Evolutionary conservation across 2,329 filamentous ascomycete species (phyloP), one percentile per base, ranked within the genome.

Genomic region (Colletotrichum tropicale): DNA sequence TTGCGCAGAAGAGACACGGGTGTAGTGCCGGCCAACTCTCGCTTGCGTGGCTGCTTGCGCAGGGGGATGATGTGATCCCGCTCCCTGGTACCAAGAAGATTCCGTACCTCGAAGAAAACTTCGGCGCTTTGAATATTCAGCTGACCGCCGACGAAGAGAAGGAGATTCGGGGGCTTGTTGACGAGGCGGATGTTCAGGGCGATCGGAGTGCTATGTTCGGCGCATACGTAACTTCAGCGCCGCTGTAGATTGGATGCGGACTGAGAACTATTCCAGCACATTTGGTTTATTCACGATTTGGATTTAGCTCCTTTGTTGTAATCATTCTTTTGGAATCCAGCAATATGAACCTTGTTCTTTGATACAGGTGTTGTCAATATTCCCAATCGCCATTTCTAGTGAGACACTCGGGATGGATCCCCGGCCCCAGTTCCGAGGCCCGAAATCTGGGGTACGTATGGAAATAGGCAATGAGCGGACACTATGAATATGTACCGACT

Each of bases 11-110:
- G 56, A 85, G 83, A 76, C 93, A 94, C 82, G 87, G 80, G 8
- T 87, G 85, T 61, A 92, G 92, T 0, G 78, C 90, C 0, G 87
- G 86, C 2, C 89, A 94, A 80, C 80, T 94, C 36, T 89, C 90
- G 2, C 84, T 94, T 32, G 92, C 92, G 0, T 94, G 92, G 92
- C 78, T 94, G 71, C 79, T 92, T 77, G 88, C 88, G 6, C 91
- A 93, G 78, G 90, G 90, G 0, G 86, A 89, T 4, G 89, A 92
- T 78, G 85, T 94, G 66, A 88, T 92, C 79, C 90, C 93, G 0
- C 94, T 90, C 66, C 88, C 87, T 0, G 89, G 88, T 3, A 90
- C 88, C 0, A 89, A 86, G 81, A 87, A 81, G 70, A 81, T 87
- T 48, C 84, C 85, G 78, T 88, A 87, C 71, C 79, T 90, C 32